Base-by-base conservation (phyloP, 1,284 basidiomycete species). In the Moniliella sp. region DNA sequence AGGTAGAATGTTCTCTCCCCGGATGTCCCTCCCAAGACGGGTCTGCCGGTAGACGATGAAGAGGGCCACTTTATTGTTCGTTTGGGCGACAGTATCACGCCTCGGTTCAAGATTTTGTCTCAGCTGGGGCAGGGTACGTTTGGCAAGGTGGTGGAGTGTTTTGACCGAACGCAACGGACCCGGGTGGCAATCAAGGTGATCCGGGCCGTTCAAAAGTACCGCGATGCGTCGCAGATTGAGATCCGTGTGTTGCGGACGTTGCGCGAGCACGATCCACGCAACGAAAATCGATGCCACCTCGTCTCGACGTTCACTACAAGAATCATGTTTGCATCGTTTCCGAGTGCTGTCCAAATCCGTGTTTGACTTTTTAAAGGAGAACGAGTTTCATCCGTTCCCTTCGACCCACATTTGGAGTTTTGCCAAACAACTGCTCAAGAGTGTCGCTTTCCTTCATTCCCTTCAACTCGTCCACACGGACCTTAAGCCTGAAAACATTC, bases 101-200 rank as follows among this genome's bases (percentile, higher is more conserved):
- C 45, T 13, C 37, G 53, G 14, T 54, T 32, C 36, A 34, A 32
- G 37, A 28, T 28, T 15, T 7, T 14, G 15, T 25, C 5, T 23
- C 15, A 15, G 25, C 68, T 99, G 2, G 91, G 91, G 11, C 91
- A 97, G 65, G 91, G 91, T 4, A 99, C 91, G 4, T 99, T 97
- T 56, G 91, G 91, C 46, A 99, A 97, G 63, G 91, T 99, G 16
- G 86, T 97, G 34, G 82, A 94, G 61, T 84, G 84, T 19, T 64
- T 78, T 50, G 82, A 93, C 64, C 72, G 73, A 23, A 69, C 76
- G 29, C 27, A 43, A 27, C 46, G 61, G 18, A 69, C 67, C 47
- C 70, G 74, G 54, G 88, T 97, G 15, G 91, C 91, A 25, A 84
- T 99, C 68, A 99, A 99, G 71, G 86, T 99, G 45, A 99, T 99